A percentile compares a stretch with the other conserved stretches of the same genome.
Conservation (phyloP, 306 rosid species). For the Macrotyloma uniflorum region DNA sequence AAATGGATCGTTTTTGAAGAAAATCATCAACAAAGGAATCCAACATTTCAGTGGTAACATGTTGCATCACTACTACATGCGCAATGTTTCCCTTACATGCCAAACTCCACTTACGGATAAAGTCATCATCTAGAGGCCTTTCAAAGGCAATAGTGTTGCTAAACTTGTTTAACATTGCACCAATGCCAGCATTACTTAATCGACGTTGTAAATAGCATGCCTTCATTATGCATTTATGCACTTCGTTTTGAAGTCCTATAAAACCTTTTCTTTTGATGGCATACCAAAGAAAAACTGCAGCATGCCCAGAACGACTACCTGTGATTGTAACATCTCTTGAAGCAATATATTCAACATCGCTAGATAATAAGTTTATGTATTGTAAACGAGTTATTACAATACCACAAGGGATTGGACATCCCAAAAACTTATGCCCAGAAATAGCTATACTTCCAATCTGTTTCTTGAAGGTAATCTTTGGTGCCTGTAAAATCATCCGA, state of each 20-base stretch:
- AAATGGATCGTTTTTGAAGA: background rate
- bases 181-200: background rate
- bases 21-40: conserved; percentile 22
- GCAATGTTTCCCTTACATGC: conserved; percentile 69
- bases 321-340: conserved; percentile 78
- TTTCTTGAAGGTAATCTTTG: conserved; percentile 28
- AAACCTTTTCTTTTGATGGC: conserved; percentile 64
- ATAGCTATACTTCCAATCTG: conserved; percentile 23
- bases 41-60: conserved; percentile 12
- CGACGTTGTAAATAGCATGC: conserved; percentile 25
- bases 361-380: conserved; percentile 58
- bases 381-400: conserved; percentile 44
- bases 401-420: conserved; percentile 39
- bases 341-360: conserved; percentile 63
- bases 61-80: conserved; percentile 40
- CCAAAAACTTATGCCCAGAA: conserved; percentile 37
- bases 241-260: conserved; percentile 67
- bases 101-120: conserved; percentile 60
- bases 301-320: conserved; percentile 75
- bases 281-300: conserved; percentile 74
- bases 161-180: conserved; percentile 6
- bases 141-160: conserved; percentile 55
- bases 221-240: conserved; percentile 63
- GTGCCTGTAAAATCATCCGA: conserved; percentile 2
- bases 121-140: conserved; percentile 63